Percentiles rank a stretch among this genome's conserved stretches.
These are phyloP conservation scores for Pseudozyma sp. DNA, from an alignment of 1,284 basidiomycete species.

Conservation along the genomic window DNA sequence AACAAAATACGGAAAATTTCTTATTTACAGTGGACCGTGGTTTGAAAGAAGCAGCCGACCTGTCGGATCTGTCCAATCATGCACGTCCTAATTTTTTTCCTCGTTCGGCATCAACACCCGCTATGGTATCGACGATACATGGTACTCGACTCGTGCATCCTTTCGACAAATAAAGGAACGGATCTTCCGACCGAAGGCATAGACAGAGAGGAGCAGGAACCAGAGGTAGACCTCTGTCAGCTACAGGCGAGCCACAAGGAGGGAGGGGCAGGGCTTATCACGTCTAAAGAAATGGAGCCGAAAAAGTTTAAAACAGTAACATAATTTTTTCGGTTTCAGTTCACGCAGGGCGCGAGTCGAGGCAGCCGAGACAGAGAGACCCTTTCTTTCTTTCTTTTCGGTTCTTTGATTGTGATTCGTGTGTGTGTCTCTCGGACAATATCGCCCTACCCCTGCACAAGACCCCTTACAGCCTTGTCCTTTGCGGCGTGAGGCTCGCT, in stretches of 20 bases:
- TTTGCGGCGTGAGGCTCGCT: neutral
- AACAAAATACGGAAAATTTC: too few species aligned
- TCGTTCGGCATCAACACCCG: neutral
- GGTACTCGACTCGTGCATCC: too few species aligned
- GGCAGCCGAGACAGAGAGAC: neutral
- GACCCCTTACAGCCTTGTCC: neutral
- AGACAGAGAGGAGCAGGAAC: constrained; percentile 13
- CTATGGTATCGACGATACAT: too few species aligned
- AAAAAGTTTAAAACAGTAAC: too few species aligned
- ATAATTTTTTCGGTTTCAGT: neutral
- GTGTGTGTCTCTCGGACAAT: neutral
- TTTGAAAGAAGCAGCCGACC: too few species aligned
- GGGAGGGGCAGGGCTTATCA: too few species aligned
- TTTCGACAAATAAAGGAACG: too few species aligned
- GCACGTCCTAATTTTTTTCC: constrained; percentile 4
- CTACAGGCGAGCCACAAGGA: too few species aligned
- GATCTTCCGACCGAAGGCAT: too few species aligned
- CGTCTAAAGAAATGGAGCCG: too few species aligned
- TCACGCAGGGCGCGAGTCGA: neutral
- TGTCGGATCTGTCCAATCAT: constrained; percentile 1
- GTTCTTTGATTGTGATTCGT: neutral
- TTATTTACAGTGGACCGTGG: too few species aligned
- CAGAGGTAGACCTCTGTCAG: constrained; percentile 18
- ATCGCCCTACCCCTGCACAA: neutral
- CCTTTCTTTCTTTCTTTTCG: neutral